These are phyloP conservation scores for Ophiocordyceps sinensis DNA, from an alignment of 2,329 filamentous ascomycete genomes.

Conservation along the genomic window DNA sequence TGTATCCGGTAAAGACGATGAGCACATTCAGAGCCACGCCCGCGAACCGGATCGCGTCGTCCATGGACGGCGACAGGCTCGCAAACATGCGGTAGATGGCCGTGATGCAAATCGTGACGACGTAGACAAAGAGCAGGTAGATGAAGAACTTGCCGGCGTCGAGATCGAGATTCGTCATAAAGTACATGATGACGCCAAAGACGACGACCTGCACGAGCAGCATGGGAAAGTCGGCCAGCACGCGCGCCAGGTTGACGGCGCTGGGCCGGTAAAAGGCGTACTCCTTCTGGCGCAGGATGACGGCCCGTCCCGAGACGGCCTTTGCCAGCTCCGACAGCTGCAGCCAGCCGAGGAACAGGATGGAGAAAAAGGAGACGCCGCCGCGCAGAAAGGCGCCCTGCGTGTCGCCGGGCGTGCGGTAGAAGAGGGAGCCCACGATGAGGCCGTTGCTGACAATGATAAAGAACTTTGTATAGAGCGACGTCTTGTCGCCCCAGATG, in stretches of 20 bases:
- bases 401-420: conserved; percentile 46
- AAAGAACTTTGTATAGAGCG: conserved; percentile 65
- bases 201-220: conserved; percentile 47
- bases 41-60: conserved; percentile 46
- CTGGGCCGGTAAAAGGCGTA: conserved; percentile 38
- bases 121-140: conserved; percentile 46
- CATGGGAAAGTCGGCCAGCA: conserved; percentile 41
- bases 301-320: conserved; percentile 54
- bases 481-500: conserved; percentile 58
- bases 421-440: conserved; percentile 69
- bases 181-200: conserved; percentile 62
- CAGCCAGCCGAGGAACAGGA: conserved; percentile 44
- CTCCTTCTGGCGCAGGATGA: conserved; percentile 33
- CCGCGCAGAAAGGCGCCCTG: conserved; percentile 44
- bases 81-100: conserved; percentile 45
- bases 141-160: conserved; percentile 52
- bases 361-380: conserved; percentile 31
- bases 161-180: conserved; percentile 56
- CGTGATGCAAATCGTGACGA: conserved; percentile 38
- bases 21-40: conserved; percentile 43
- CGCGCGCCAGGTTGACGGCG: conserved; percentile 38
- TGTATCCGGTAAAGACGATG: conserved; percentile 52
- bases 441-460: conserved; percentile 61
- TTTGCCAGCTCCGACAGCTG: conserved; percentile 67
- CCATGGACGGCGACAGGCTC: conserved; percentile 40